Percentiles rank a stretch among this genome's conserved stretches.
Evolutionary conservation across 345 rosid species (phyloP).

Genomic region (Gossypium raimondii): DNA sequence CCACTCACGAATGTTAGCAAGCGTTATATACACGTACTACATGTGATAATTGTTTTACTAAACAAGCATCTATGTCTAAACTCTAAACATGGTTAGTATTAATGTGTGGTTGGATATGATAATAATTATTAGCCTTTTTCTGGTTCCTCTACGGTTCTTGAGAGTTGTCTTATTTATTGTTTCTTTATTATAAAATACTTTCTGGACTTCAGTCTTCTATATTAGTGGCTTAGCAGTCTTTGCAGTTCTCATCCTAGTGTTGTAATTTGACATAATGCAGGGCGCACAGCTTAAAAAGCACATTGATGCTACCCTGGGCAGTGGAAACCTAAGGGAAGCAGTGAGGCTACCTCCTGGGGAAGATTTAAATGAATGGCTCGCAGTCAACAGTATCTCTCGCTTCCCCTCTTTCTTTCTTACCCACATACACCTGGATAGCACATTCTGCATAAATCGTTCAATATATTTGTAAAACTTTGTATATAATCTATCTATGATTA

Average conservation of each 20-base stretch:
- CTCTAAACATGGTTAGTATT: slow-evolving; percentile 11
- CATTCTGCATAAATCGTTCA: not conserved
- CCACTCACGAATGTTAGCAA: slow-evolving; percentile 8
- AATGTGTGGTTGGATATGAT: not conserved
- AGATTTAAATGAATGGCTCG: slow-evolving; percentile 98
- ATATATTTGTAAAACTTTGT: not conserved
- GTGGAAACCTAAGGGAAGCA: slow-evolving; percentile 98
- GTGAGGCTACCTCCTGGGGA: slow-evolving; percentile 99
- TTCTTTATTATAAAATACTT: slow-evolving; percentile 5
- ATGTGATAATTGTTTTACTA: slow-evolving; percentile 10
- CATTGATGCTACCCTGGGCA: slow-evolving; percentile 95
- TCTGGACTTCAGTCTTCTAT: not conserved
- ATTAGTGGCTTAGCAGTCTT: slow-evolving; percentile 4
- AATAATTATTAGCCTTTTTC: slow-evolving; percentile 12
- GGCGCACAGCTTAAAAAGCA: slow-evolving; percentile 97
- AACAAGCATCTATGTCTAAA: slow-evolving; percentile 3
- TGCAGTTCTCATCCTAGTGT: not conserved
- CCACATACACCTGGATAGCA: not conserved
- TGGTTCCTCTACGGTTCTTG: slow-evolving; percentile 1
- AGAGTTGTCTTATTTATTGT: slow-evolving; percentile 7
- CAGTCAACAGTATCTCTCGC: slow-evolving; percentile 74
- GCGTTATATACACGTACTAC: slow-evolving; percentile 1
- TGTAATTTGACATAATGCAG: slow-evolving; percentile 37
- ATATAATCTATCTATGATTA: slow-evolving; percentile 8
- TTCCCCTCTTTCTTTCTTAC: slow-evolving; percentile 8